A percentile compares a stretch with the other conserved stretches of the same genome.
phyloP scores from a whole-genome alignment of 441 rosid species.

The Eugenia klotzschiana region DNA sequence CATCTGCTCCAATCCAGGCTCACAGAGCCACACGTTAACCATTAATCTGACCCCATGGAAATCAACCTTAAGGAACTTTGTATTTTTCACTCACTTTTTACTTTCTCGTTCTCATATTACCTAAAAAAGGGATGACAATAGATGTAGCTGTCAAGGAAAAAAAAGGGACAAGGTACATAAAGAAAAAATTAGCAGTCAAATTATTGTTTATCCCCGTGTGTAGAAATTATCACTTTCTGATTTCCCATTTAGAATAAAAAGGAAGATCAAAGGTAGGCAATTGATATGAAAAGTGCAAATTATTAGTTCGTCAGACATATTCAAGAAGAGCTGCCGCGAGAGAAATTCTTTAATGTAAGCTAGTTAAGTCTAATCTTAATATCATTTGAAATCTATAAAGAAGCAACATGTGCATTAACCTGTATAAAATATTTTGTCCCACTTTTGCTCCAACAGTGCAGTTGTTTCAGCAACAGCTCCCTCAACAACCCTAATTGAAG shows the following conservation, averaged over 20 bases:
- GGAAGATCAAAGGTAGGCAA: background rate
- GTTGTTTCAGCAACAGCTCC: conserved; percentile 53
- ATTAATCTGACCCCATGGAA: background rate
- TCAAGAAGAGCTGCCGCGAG: background rate
- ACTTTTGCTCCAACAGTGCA: conserved; percentile 59
- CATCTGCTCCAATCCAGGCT: background rate
- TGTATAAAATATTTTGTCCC: conserved; percentile 76
- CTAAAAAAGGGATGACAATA: background rate
- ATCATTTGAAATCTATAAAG: background rate
- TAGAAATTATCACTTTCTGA: background rate
- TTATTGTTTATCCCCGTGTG: background rate
- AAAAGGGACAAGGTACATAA: background rate
- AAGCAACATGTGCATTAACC: conserved; percentile 15
- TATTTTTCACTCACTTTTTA: background rate
- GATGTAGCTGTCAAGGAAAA: background rate
- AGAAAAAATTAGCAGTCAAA: background rate
- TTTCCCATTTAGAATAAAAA: background rate
- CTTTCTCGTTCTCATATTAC: background rate
- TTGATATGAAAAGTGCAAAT: background rate
- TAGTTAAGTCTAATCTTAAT: background rate
- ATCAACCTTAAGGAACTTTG: background rate
- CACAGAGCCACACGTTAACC: background rate
- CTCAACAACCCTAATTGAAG: conserved; percentile 49
- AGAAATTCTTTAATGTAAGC: background rate
- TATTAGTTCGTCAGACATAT: background rate